phyloP scores from a whole-genome alignment of 129 eudicot species.

The Arctium minus region DNA sequence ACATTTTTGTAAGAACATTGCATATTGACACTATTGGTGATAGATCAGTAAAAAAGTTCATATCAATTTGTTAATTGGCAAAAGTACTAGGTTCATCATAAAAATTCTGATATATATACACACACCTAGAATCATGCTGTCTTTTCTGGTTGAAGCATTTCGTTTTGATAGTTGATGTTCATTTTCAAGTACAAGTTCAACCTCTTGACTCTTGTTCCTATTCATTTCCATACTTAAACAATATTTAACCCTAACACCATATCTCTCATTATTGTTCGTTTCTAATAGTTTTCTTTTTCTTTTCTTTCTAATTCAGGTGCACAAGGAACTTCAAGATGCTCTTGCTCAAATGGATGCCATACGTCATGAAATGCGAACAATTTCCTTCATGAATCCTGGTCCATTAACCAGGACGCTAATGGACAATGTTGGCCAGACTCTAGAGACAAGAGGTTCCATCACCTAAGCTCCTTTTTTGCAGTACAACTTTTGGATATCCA shows the following conservation, averaged over 20 bases:
- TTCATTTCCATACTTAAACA: neutral
- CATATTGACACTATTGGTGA: neutral
- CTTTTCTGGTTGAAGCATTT: constrained; percentile 12
- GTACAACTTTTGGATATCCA: neutral
- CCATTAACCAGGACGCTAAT: constrained; percentile 60
- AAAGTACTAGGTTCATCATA: neutral
- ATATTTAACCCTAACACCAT: neutral
- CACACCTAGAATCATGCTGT: neutral
- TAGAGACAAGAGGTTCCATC: constrained; percentile 33
- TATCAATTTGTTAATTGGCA: neutral
- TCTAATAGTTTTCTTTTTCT: neutral
- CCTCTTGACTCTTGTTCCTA: constrained; percentile 5
- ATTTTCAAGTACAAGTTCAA: neutral
- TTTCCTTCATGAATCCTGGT: constrained; percentile 84
- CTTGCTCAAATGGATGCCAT: constrained; percentile 90
- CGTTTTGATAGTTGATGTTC: neutral
- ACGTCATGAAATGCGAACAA: constrained; percentile 72
- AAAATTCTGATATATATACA: too few species aligned
- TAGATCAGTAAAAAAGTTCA: neutral
- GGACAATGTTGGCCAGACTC: constrained; percentile 37
- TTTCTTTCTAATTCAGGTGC: constrained; percentile 47
- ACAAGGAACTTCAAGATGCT: constrained; percentile 90
- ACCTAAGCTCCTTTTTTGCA: neutral
- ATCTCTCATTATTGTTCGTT: neutral
- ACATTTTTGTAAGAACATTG: too few species aligned